Evolutionary conservation across 1,284 basidiomycete genomes (phyloP).

Genomic region (Papiliotrema terrestris): DNA sequence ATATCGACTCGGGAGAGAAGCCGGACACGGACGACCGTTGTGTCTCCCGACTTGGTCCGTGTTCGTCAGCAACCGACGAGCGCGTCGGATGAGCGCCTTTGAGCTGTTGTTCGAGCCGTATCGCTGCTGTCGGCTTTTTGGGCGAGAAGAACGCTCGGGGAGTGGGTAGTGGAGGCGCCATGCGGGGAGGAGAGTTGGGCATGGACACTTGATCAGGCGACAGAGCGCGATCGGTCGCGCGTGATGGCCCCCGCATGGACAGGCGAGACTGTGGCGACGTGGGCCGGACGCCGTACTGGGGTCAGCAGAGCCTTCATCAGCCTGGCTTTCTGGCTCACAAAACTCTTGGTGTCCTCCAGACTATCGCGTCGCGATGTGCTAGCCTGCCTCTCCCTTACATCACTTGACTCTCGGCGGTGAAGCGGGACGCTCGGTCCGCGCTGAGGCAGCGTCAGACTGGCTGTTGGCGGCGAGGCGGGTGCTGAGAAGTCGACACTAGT

Average conservation of each 20-base stretch:
- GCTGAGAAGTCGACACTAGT: neutral
- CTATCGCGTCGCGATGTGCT: conserved; percentile 15
- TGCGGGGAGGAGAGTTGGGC: conserved; percentile 26
- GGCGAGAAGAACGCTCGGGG: conserved; percentile 39
- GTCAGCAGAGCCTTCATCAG: neutral
- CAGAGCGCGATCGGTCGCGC: conserved; percentile 9
- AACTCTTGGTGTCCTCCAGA: conserved; percentile 23
- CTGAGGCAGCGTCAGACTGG: neutral
- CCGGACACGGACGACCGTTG: neutral
- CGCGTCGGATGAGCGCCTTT: conserved; percentile 7
- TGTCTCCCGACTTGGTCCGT: neutral
- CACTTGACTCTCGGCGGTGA: neutral
- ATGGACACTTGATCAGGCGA: conserved; percentile 9
- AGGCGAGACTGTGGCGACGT: neutral
- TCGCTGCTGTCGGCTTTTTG: conserved; percentile 39
- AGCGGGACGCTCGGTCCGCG: conserved; percentile 1
- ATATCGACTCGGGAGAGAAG: neutral
- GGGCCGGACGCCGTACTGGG: conserved; percentile 16
- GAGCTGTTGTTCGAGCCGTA: conserved; percentile 27
- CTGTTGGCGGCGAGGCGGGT: neutral
- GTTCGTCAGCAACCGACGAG: neutral
- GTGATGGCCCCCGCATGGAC: neutral
- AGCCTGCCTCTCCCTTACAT: no score
- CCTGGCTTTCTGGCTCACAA: conserved; percentile 12
- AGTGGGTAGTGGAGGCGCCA: conserved; percentile 31